Base-by-base conservation (phyloP, 768 basidiomycete species). In the Kwoniella europaea region DNA sequence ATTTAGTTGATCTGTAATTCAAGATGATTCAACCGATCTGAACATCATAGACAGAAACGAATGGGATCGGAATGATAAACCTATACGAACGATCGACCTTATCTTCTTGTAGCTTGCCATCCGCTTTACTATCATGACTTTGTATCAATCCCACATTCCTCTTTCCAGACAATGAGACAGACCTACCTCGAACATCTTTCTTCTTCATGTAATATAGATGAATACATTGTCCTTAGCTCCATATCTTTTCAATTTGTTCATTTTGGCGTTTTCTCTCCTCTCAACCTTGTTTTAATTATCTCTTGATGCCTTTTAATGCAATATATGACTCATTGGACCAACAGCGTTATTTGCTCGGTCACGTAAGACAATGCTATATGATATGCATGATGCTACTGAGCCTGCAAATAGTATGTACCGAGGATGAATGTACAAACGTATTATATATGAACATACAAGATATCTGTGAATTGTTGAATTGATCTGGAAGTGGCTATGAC, bases 1-100 rank as follows among this genome's bases (percentile, higher is more conserved):
- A 54, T 24, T 43, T 70, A 24, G 68, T 70, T 2, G 68, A 70
- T 46, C 46, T 70, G 56, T 70, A 50, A 59, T 13, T 2, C 16
- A 18, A 50, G 50, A 52, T 16, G 15, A 20, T 52, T 15, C 15
- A 52, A 52, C 50, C 15, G 50, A 15, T 16, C 16, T 52, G 50
- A 20, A 20, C 16, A 20, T 16, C 50, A 5, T 52, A 15, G 50
- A 18, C 50, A 52, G 20, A 52, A 20, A n/a, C n/a, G n/a, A n/a
- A n/a, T n/a, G n/a, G n/a, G n/a, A n/a, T n/a, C n/a, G n/a, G n/a
- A n/a, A n/a, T n/a, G n/a, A n/a, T n/a, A n/a, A n/a, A n/a, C n/a
- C n/a, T n/a, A n/a, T n/a, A n/a, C n/a, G n/a, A 52, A 52, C 50
- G 16, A 52, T 16, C 50, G 6, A 35, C 35, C 7, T 35, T 35